A percentile compares a stretch with the other conserved stretches of the same genome.
Evolutionary conservation across 805 yeast genomes (phyloP).

Genomic region (Cyberlindnera saturnus): DNA sequence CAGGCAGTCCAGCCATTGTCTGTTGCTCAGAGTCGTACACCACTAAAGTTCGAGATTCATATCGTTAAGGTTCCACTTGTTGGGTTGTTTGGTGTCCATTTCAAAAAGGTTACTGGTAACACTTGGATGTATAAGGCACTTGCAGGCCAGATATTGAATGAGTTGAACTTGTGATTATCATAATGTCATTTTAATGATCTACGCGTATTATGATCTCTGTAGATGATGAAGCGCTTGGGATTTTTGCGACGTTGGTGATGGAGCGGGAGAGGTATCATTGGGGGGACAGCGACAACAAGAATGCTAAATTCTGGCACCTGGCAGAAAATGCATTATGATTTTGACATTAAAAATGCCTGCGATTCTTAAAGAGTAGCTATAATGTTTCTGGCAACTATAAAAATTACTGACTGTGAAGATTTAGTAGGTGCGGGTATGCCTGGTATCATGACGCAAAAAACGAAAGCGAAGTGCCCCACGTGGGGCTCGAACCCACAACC

Average conservation of each 20-base stretch:
- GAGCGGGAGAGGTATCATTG: too few species aligned
- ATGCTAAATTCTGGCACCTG: too few species aligned
- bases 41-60: slow-evolving; percentile 84
- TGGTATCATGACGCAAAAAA: too few species aligned
- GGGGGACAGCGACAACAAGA: too few species aligned
- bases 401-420: too few species aligned
- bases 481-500: slow-evolving; percentile 32
- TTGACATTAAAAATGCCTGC: too few species aligned
- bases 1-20: not conserved
- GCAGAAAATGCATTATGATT: too few species aligned
- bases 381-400: too few species aligned
- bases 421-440: too few species aligned
- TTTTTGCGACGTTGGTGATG: not conserved
- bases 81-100: slow-evolving; percentile 88
- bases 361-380: too few species aligned
- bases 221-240: not conserved
- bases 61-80: slow-evolving; percentile 89
- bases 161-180: slow-evolving; percentile 18
- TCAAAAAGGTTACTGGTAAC: slow-evolving; percentile 88
- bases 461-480: slow-evolving; percentile 22
- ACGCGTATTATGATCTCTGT: too few species aligned
- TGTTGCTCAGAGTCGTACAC: slow-evolving; percentile 38
- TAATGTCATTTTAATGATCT: too few species aligned
- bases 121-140: slow-evolving; percentile 92
- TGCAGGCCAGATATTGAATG: slow-evolving; percentile 70